Evolutionary conservation across 371 early-diverging fungal species (phyloP).

Genomic region (Umbelopsis sp.): DNA sequence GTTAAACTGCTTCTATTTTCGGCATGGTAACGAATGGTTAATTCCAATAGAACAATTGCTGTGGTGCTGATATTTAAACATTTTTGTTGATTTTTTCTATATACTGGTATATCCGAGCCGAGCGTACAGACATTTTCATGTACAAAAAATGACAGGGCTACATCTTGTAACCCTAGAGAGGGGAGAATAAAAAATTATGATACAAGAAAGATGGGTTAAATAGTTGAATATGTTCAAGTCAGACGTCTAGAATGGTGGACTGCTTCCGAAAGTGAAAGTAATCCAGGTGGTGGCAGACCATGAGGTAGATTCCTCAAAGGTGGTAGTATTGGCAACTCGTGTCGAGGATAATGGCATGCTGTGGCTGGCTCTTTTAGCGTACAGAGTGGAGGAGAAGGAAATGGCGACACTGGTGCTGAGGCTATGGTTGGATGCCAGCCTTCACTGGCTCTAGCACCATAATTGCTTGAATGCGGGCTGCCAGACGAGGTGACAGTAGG

Average conservation of each 20-base stretch:
- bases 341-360: neutral
- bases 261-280: neutral
- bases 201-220: neutral
- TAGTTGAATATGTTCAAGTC: neutral
- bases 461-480: neutral
- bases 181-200: neutral
- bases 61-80: neutral
- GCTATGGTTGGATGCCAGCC: neutral
- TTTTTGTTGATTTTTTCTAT: neutral
- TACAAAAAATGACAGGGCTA: neutral
- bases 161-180: neutral
- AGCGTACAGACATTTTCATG: neutral
- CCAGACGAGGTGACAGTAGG: neutral
- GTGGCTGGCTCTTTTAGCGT: neutral
- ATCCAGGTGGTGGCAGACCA: neutral
- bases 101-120: neutral
- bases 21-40: too few relatives aligned
- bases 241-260: neutral
- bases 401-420: neutral
- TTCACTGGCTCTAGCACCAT: neutral
- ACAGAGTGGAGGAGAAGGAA: conserved; percentile 6
- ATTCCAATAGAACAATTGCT: too few relatives aligned
- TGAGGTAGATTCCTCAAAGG: neutral
- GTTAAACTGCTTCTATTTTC: too few relatives aligned
- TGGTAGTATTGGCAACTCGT: neutral